Evolutionary conservation across 169 alveolate species (phyloP), one percentile per base, ranked within the genome.

Genomic region (Plasmodium coatneyi): DNA sequence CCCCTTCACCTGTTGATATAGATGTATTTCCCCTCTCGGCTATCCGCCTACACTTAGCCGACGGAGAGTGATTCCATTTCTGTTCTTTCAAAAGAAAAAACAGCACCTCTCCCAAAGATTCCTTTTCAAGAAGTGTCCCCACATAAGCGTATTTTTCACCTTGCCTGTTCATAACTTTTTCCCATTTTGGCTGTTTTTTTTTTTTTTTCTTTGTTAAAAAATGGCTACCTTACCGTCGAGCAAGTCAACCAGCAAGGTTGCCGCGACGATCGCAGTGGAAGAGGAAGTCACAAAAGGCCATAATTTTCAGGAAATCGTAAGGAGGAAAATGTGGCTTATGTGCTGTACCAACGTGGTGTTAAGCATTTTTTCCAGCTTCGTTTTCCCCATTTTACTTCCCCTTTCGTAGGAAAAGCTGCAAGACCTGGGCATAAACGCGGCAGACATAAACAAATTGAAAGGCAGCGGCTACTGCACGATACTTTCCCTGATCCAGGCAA

Each of bases 391-490:
- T 66, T 82, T 41, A 32, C 19, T 66, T 39, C n/a, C 43, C 43
- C 41, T 72, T 2, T 56, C 3, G 3, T 32, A 93, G 96, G 97
- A 98, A 34, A 94, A 95, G 56, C 94, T 98, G 10, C 98, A 97
- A 92, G 98, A 97, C 49, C 92, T 96, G 74, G 99, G 99, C 14
- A 97, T 98, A 12, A 98, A 97, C 56, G 97, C 97, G 19, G 97
- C 98, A 76, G 99, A 98, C 95, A 97, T 98, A 34, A 95, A 97
- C 32, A 98, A 98, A 95, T 90, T 98, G 6, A 97, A 96, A 66
- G 98, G 97, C 49, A 98, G 99, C 56, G 99, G 99, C 14, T 96
- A 97, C 83, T 96, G 97, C 71, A 98, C 99, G 41, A 97, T 98
- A 14, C 97, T 98, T 81, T 95, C 98, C 41, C 95, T 98, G 25